A percentile compares a stretch with the other conserved stretches of the same genome.
phyloP scores from a whole-genome alignment of 352 stramenopile species.

The Pythium folliculosum region DNA sequence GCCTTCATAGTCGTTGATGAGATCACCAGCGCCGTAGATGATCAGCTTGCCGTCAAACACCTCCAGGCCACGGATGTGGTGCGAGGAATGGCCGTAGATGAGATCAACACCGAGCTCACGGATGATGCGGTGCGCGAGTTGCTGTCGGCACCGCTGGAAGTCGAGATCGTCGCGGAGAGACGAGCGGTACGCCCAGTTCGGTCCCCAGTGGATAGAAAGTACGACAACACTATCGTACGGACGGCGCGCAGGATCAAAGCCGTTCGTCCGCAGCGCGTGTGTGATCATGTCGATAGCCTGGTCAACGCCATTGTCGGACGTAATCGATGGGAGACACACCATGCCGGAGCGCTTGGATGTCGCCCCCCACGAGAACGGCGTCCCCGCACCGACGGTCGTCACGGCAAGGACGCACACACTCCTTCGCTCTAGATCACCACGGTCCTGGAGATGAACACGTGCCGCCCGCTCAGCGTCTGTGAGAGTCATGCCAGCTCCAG shows the following conservation, averaged over 20 bases:
- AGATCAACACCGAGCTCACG: conserved; percentile 42
- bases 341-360: conserved; percentile 34
- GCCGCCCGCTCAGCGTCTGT: conserved; percentile 27
- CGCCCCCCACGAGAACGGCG: conserved; percentile 34
- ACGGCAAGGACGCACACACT: conserved; percentile 35
- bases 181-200: conserved; percentile 39
- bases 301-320: conserved; percentile 12
- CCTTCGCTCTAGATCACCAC: neutral
- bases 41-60: conserved; percentile 47
- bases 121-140: conserved; percentile 39
- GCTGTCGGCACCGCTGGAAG: conserved; percentile 25
- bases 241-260: conserved; percentile 11
- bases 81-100: conserved; percentile 49
- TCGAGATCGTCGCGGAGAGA: conserved; percentile 20
- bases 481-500: conserved; percentile 32
- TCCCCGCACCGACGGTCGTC: conserved; percentile 32
- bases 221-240: conserved; percentile 33
- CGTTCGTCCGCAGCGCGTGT: conserved; percentile 23
- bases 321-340: conserved; percentile 30
- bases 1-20: conserved; percentile 57
- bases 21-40: conserved; percentile 45
- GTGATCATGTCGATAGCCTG: conserved; percentile 15
- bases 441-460: conserved; percentile 5
- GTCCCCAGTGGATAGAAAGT: conserved; percentile 44
- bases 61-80: conserved; percentile 49